Base-by-base conservation (phyloP, 179 eudicot genomes). In the Drosera spatulata region DNA sequence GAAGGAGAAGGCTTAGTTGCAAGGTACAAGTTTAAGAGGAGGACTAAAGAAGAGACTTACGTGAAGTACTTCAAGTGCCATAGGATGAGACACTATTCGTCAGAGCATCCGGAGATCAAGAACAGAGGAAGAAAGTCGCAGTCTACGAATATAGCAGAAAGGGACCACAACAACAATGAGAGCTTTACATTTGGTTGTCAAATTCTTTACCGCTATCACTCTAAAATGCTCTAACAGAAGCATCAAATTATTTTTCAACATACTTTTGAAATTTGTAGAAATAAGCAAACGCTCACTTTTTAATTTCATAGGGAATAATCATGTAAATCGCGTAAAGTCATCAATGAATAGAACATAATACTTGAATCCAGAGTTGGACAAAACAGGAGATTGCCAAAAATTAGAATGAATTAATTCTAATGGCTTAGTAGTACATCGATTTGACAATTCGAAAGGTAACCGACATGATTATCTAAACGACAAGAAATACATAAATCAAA, bases 331-430 rank as follows among this genome's bases (percentile, higher is more conserved):
- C 11, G 22, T 51, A 39, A 9, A 62, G 53, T 62, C 48, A 52
- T 62, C 57, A 41, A 62, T 46, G 39, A 52, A 62, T 4, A 62
- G n/a, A 6, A 62, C 57, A 62, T 62, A 62, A 12, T 51, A 51
- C 4, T 14, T 10, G n/a, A 8, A 13, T 4, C 54, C 12, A 13
- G 54, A 4, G 12, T 4, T 6, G 54, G 9, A 8, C 12, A 4
- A 4, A 51, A 51, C 15, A 4, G 15, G 54, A 13, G 54, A 51
- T 4, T 7, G 7, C 54, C 54, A 51, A 8, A 51, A 10, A 13
- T 4, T 14, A 4, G 4, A 8, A 13, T 51, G 54, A 51, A 51
- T 10, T 51, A 51, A 8, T 8, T 51, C 6, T 6, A 51, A 51
- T 6, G 54, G n/a, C n/a, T n/a, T n/a, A n/a, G n/a, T n/a, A 14